A percentile compares a stretch with the other conserved stretches of the same genome.
These are phyloP conservation scores for Trametes sanguinea DNA, from an alignment of 768 basidiomycete genomes.

Conservation along the genomic window DNA sequence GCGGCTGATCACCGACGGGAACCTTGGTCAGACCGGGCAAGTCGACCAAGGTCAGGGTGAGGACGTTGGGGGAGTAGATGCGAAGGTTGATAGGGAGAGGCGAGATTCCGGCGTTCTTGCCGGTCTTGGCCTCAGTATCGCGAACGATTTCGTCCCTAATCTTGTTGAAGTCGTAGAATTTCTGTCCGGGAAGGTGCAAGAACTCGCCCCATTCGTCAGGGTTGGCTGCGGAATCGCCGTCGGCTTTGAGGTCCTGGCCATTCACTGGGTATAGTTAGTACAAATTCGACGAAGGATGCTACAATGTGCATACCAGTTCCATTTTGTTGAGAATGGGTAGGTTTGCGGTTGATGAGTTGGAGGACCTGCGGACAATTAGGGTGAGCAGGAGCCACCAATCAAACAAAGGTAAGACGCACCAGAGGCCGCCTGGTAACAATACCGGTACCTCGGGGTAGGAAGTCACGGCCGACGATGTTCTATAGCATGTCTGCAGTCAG, in stretches of 20 bases:
- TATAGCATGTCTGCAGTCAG: conserved; percentile 32
- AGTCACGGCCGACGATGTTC: conserved; percentile 99
- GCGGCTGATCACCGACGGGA: conserved; percentile 88
- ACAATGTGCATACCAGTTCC: conserved; percentile 43
- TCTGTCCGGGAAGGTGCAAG: conserved; percentile 93
- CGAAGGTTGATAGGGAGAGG: conserved; percentile 97
- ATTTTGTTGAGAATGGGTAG: conserved; percentile 47
- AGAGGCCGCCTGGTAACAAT: conserved; percentile 97
- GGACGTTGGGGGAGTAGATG: conserved; percentile 95
- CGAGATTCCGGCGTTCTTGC: conserved; percentile 97
- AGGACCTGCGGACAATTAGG: conserved; percentile 57
- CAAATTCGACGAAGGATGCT: neutral
- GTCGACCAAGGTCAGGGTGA: conserved; percentile 97
- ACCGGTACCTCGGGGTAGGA: conserved; percentile 97
- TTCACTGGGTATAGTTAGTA: conserved; percentile 36
- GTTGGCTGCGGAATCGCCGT: conserved; percentile 74
- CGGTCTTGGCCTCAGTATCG: conserved; percentile 98
- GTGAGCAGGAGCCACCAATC: neutral
- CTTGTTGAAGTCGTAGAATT: conserved; percentile 97
- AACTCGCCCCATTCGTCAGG: conserved; percentile 99
- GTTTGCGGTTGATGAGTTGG: conserved; percentile 89
- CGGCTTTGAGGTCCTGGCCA: conserved; percentile 32
- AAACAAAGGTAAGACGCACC: conserved; percentile 48
- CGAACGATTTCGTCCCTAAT: conserved; percentile 94
- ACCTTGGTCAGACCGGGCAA: conserved; percentile 95